Percentiles rank a stretch among this genome's conserved stretches.
phyloP scores from a whole-genome alignment of 2,329 filamentous ascomycete species.

The Aulographum hederae region DNA sequence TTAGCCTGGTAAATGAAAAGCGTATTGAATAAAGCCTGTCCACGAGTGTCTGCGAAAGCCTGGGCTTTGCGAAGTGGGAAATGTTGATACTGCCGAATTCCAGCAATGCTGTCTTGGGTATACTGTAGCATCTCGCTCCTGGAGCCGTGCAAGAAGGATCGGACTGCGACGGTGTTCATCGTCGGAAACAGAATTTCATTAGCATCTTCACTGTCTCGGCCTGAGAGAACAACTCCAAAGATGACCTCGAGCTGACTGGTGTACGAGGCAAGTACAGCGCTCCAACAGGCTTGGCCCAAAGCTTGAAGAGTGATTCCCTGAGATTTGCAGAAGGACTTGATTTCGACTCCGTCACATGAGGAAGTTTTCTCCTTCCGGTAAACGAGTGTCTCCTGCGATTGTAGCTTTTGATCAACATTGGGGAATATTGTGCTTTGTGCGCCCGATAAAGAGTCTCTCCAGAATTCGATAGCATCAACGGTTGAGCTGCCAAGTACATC shows the following conservation, averaged over 20 bases:
- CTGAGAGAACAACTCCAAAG: conserved; percentile 71
- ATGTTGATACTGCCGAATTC: conserved; percentile 53
- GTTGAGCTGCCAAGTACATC: conserved; percentile 28
- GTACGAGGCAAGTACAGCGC: conserved; percentile 46
- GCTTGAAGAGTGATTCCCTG: conserved; percentile 57
- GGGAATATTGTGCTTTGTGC: neutral
- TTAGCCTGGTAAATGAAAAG: conserved; percentile 48
- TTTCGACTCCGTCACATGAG: too few relatives aligned
- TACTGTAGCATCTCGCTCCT: conserved; percentile 47
- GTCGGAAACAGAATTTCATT: conserved; percentile 63
- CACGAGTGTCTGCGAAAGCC: conserved; percentile 26
- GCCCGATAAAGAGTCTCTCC: conserved; percentile 48
- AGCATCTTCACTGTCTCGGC: conserved; percentile 55
- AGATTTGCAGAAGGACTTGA: conserved; percentile 39
- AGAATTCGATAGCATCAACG: conserved; percentile 41
- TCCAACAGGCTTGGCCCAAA: conserved; percentile 60
- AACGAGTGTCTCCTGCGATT: too few relatives aligned
- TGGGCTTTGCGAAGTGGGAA: conserved; percentile 59
- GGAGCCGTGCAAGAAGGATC: conserved; percentile 54
- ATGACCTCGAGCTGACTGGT: conserved; percentile 51
- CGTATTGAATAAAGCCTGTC: conserved; percentile 38
- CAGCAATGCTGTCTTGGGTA: conserved; percentile 50
- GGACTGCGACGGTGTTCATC: conserved; percentile 75
- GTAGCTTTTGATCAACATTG: neutral
- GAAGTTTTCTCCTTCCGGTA: too few relatives aligned